Conservation (phyloP, 768 basidiomycete species). For the Phanerodontia chrysosporium region DNA sequence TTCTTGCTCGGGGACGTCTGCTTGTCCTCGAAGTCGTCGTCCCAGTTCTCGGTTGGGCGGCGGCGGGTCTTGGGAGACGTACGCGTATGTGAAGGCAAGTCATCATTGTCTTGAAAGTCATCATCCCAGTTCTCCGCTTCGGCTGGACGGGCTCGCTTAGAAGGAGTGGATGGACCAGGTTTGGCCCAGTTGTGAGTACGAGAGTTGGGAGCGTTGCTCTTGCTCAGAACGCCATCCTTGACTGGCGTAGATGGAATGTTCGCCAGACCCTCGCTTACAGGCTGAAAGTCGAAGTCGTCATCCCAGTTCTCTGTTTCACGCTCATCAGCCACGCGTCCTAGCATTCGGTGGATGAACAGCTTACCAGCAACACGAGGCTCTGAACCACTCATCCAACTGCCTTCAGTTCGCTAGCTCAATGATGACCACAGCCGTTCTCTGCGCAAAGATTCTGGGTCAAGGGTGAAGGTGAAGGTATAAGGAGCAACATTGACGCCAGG, state of each 20-base stretch:
- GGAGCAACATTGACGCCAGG: too few relatives aligned
- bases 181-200: conserved; percentile 41
- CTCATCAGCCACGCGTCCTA: background rate
- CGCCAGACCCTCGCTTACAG: conserved; percentile 11
- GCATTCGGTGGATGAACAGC: background rate
- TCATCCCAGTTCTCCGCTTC: conserved; percentile 63
- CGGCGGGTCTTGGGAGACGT: conserved; percentile 4
- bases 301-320: conserved; percentile 70
- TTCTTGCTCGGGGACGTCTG: conserved; percentile 28
- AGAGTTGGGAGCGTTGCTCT: conserved; percentile 13
- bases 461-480: too few relatives aligned
- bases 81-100: conserved; percentile 17
- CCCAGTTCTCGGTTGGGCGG: conserved; percentile 51
- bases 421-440: background rate
- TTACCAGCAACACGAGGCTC: background rate
- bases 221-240: background rate
- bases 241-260: background rate
- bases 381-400: background rate
- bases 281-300: conserved; percentile 69
- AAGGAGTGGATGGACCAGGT: conserved; percentile 48
- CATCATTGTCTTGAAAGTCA: conserved; percentile 52
- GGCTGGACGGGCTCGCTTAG: conserved; percentile 27
- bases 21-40: conserved; percentile 55
- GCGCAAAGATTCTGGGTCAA: too few relatives aligned
- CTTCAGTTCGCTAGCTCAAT: background rate